Conservation (phyloP, 2,329 filamentous ascomycete species). For the Westerdykella ornata region DNA sequence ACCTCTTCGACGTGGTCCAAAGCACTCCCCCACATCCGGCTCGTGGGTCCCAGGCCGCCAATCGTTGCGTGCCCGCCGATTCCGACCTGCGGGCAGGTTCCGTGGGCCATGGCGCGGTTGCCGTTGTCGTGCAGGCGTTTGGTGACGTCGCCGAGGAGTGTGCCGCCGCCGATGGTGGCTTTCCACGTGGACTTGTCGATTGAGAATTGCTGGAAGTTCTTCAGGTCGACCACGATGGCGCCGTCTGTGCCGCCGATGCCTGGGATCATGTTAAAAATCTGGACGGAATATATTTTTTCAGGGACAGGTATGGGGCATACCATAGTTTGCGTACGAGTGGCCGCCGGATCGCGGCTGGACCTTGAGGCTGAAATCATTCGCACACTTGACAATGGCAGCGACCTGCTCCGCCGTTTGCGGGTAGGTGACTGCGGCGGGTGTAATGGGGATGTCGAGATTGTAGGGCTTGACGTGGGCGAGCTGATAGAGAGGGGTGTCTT, state of each 20-base stretch:
- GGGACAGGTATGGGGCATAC: conserved; percentile 9
- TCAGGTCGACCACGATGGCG: conserved; percentile 46
- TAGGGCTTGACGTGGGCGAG: conserved; percentile 32
- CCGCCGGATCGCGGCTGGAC: conserved; percentile 55
- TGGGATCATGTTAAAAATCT: conserved; percentile 1
- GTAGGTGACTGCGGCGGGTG: conserved; percentile 52
- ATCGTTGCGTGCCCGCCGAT: conserved; percentile 35
- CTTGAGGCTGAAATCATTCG: conserved; percentile 44
- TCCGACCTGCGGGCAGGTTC: conserved; percentile 36
- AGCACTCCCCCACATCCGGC: conserved; percentile 29
- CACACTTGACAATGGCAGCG: conserved; percentile 53
- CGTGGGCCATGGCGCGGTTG: conserved; percentile 44
- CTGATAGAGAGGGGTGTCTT: conserved; percentile 23
- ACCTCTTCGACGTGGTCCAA: conserved; percentile 33
- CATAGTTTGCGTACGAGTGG: conserved; percentile 54
- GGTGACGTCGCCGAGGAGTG: conserved; percentile 41
- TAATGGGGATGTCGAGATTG: conserved; percentile 33
- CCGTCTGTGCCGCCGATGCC: conserved; percentile 44
- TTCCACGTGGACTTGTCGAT: conserved; percentile 40
- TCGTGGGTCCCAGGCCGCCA: conserved; percentile 30
- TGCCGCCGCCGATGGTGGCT: conserved; percentile 46
- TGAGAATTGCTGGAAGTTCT: conserved; percentile 43
- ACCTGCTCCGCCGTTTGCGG: conserved; percentile 50
- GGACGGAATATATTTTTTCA: neutral
- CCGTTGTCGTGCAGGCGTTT: conserved; percentile 31